phyloP scores from a whole-genome alignment of 2,329 filamentous ascomycete genomes.

The Purpureocillium takamizusanense region DNA sequence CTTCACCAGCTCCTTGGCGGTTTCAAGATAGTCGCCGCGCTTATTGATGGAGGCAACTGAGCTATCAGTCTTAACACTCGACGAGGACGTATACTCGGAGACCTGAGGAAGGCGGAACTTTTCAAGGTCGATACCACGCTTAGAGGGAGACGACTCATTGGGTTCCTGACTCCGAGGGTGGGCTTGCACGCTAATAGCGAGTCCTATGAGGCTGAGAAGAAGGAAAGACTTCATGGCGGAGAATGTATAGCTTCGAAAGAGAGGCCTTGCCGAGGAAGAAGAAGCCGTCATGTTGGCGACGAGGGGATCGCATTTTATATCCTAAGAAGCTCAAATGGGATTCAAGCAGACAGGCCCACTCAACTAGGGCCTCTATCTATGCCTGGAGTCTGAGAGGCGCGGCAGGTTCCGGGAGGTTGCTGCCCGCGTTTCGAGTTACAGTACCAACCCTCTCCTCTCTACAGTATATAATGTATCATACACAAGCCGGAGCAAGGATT shows the following conservation, averaged over 20 bases:
- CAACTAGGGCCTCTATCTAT: too few relatives aligned
- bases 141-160: conserved; percentile 12
- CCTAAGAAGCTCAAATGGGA: too few relatives aligned
- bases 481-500: too few relatives aligned
- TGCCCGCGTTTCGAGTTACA: too few relatives aligned
- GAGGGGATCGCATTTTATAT: too few relatives aligned
- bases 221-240: conserved; percentile 22
- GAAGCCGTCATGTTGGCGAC: too few relatives aligned
- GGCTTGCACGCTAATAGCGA: conserved; percentile 19
- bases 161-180: conserved; percentile 19
- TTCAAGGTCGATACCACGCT: conserved; percentile 22
- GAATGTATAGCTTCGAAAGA: conserved; percentile 10
- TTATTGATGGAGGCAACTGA: conserved; percentile 13
- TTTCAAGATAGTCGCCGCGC: conserved; percentile 29
- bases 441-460: too few relatives aligned
- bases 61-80: conserved; percentile 9
- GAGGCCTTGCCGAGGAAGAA: too few relatives aligned
- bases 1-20: conserved; percentile 35
- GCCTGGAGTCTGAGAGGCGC: too few relatives aligned
- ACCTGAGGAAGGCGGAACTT: conserved; percentile 21
- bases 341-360: too few relatives aligned
- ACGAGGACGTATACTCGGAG: conserved; percentile 18
- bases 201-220: conserved; percentile 22
- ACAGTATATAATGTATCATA: too few relatives aligned
- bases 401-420: too few relatives aligned